Evolutionary conservation across 83 land plant genomes (phyloP).

Genomic region (Picea engelmannii): DNA sequence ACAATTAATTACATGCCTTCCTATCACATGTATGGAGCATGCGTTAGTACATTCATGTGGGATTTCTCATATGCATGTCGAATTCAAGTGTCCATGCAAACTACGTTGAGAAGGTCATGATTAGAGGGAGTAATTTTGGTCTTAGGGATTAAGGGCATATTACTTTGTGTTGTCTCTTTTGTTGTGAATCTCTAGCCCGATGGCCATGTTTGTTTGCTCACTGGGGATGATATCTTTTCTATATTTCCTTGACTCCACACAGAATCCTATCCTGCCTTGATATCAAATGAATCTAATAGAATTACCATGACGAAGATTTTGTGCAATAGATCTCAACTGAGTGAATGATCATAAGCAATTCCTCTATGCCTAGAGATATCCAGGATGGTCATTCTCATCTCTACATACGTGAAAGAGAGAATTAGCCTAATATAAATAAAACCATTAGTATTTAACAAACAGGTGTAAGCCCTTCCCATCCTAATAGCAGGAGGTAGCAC

Average conservation of each 20-base stretch:
- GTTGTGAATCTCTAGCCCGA: conserved; percentile 34
- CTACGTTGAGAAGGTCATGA: conserved; percentile 29
- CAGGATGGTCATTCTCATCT: too few species aligned
- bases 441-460: too few species aligned
- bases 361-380: too few species aligned
- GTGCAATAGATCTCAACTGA: too few species aligned
- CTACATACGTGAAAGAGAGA: too few species aligned
- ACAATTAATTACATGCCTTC: conserved; percentile 13
- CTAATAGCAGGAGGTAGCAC: too few species aligned
- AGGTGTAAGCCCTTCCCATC: too few species aligned
- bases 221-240: conserved; percentile 26
- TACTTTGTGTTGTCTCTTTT: conserved; percentile 42
- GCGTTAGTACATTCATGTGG: conserved; percentile 37
- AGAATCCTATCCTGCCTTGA: conserved; percentile 7
- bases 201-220: conserved; percentile 47
- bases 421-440: too few species aligned
- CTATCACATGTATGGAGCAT: conserved; percentile 32
- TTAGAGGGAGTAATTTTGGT: conserved; percentile 32
- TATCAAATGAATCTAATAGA: too few species aligned
- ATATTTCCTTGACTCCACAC: conserved; percentile 31
- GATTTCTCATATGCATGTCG: conserved; percentile 36
- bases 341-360: too few species aligned
- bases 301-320: too few species aligned
- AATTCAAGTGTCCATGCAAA: conserved; percentile 18
- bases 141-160: conserved; percentile 35